Base-by-base conservation (phyloP, 2,329 filamentous ascomycete genomes). In the Penicillium thymicola region DNA sequence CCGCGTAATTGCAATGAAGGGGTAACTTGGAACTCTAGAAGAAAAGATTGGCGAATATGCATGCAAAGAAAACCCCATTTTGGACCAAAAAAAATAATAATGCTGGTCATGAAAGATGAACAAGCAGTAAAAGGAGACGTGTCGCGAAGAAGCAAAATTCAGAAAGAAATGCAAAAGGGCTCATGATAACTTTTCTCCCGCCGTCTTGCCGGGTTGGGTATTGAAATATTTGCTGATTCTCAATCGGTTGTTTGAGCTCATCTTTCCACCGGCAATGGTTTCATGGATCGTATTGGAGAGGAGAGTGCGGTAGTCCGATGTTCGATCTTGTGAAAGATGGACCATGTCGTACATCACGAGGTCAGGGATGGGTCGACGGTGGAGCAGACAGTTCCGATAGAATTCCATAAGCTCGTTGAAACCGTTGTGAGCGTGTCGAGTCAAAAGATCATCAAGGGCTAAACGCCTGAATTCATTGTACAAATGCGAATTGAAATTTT, bases 401-500 rank as follows among this genome's bases (percentile, higher is more conserved):
- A 86, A 90, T 45, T 82, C 81, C 64, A 89, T 76, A 54, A 91
- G 77, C 69, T 82, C 82, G 57, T 79, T 79, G 68, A 89, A 76
- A 47, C 88, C 88, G 61, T 76, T 76, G 57, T 77, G 76, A 58
- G 79, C 79, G 66, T 76, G 75, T 66, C 78, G 78, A 60, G 80
- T 72, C 55, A 74, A 71, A 54, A 81, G 78, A 73, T 92, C 89
- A 68, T 87, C 84, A 59, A 87, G 75, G 54, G 89, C 88, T 70
- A 83, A 80, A 66, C 78, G 77, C 61, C 85, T 84, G 76, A 92
- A 91, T 71, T 92, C 88, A 69, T 84, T 78, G 76, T 92, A 92
- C 84, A 92, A 89, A 69, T 78, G 79, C 57, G 81, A 79, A 72
- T 92, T 89, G 81, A 92, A 91, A 74, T 89, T 87, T 66, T 84